These are phyloP conservation scores for Hypoxylon sp. DNA, from an alignment of 2,329 filamentous ascomycete genomes.

Conservation along the genomic window DNA sequence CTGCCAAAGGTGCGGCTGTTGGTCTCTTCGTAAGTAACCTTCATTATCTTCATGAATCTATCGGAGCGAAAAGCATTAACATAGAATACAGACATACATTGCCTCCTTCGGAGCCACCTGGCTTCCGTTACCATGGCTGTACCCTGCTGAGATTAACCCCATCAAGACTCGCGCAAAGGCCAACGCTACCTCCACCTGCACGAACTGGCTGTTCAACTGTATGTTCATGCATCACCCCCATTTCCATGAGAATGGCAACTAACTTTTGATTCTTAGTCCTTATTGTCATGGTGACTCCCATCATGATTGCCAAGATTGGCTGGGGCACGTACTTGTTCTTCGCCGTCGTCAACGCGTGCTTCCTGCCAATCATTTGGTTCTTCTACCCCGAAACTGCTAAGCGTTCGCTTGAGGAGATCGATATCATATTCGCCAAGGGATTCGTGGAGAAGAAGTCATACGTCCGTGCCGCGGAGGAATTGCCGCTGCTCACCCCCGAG, in stretches of 20 bases:
- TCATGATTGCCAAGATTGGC: conserved; percentile 70
- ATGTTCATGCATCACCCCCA: conserved; percentile 6
- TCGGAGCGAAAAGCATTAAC: conserved; percentile 19
- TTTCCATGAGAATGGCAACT: conserved; percentile 49
- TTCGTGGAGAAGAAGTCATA: conserved; percentile 70
- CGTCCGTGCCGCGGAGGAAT: conserved; percentile 68
- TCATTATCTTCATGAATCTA: neutral
- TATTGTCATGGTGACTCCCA: conserved; percentile 72
- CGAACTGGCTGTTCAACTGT: conserved; percentile 56
- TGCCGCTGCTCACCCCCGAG: conserved; percentile 65
- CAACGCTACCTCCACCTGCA: conserved; percentile 70
- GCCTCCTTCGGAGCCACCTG: conserved; percentile 76
- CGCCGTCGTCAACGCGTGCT: conserved; percentile 53
- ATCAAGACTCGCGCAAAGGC: conserved; percentile 62
- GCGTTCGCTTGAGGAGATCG: conserved; percentile 68
- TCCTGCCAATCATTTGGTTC: conserved; percentile 60
- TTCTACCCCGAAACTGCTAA: conserved; percentile 66
- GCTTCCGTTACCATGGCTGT: conserved; percentile 73
- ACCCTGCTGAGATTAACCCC: conserved; percentile 67
- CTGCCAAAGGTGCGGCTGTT: conserved; percentile 76
- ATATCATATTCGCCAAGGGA: conserved; percentile 72
- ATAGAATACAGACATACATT: conserved; percentile 66
- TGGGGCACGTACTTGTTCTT: conserved; percentile 68
- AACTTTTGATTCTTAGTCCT: conserved; percentile 29
- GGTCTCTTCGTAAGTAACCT: conserved; percentile 65